phyloP scores from a whole-genome alignment of 148 eudicot genomes.

The Rhododendron mucronatum region DNA sequence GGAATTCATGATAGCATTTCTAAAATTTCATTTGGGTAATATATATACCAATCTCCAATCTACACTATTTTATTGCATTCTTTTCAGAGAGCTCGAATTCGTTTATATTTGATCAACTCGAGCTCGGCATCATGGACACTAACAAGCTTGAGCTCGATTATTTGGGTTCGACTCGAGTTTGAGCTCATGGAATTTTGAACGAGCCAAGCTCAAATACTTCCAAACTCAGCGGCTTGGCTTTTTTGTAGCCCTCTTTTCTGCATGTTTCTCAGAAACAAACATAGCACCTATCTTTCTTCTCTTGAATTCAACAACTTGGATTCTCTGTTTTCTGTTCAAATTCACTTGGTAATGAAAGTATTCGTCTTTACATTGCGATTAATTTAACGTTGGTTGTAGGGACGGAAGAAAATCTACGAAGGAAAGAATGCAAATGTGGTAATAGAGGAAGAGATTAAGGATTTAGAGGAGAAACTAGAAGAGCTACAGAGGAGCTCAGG shows the following conservation, averaged over 20 bases:
- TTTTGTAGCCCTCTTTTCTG: background rate
- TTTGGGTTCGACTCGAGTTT: background rate
- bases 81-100: background rate
- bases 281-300: background rate
- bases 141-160: background rate
- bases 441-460: conserved; percentile 63
- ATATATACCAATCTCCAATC: background rate
- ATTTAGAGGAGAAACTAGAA: conserved; percentile 47
- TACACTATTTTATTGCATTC: background rate
- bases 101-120: no score
- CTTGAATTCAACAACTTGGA: background rate
- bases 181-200: background rate
- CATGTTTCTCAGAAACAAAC: conserved; percentile 5
- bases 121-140: background rate
- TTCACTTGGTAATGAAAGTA: background rate
- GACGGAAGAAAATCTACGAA: conserved; percentile 69
- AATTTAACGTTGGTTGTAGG: conserved; percentile 35
- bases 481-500: conserved; percentile 44
- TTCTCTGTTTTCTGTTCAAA: background rate
- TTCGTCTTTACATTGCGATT: background rate
- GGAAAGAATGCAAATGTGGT: conserved; percentile 44
- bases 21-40: background rate
- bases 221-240: no score
- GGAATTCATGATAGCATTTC: background rate
- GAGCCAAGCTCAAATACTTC: background rate